phyloP scores from a whole-genome alignment of 352 stramenopile species.

The Aphanomyces euteiches region DNA sequence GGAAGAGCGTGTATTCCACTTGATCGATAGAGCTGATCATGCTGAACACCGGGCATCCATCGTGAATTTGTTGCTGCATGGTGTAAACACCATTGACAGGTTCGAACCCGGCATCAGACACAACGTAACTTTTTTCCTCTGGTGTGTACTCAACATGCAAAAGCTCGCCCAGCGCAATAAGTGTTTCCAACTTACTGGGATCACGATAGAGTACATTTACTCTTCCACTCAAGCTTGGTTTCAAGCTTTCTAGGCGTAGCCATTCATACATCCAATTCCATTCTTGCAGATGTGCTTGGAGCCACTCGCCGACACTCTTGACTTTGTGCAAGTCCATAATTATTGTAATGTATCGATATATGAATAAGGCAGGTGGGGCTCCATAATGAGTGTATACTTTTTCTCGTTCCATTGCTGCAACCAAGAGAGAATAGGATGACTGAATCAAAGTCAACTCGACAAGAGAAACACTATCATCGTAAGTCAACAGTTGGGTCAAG shows the following conservation, averaged over 20 bases:
- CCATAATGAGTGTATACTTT: background rate
- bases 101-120: slow-evolving; percentile 84
- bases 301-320: slow-evolving; percentile 49
- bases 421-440: slow-evolving; percentile 64
- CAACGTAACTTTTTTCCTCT: slow-evolving; percentile 82
- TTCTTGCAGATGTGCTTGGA: slow-evolving; percentile 46
- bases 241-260: slow-evolving; percentile 80
- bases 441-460: slow-evolving; percentile 65
- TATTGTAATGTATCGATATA: slow-evolving; percentile 72
- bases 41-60: slow-evolving; percentile 75
- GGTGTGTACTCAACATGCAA: slow-evolving; percentile 60
- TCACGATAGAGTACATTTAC: slow-evolving; percentile 61
- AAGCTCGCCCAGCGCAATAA: slow-evolving; percentile 60
- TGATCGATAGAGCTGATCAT: slow-evolving; percentile 40
- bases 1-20: slow-evolving; percentile 92
- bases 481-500: slow-evolving; percentile 58
- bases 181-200: slow-evolving; percentile 64
- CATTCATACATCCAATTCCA: slow-evolving; percentile 87
- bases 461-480: slow-evolving; percentile 58
- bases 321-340: slow-evolving; percentile 73
- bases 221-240: slow-evolving; percentile 68
- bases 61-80: slow-evolving; percentile 71
- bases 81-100: slow-evolving; percentile 93
- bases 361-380: slow-evolving; percentile 46
- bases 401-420: slow-evolving; percentile 50